These are phyloP conservation scores for Mortierella hygrophila DNA, from an alignment of 192 early-diverging fungal genomes.

Conservation along the genomic window DNA sequence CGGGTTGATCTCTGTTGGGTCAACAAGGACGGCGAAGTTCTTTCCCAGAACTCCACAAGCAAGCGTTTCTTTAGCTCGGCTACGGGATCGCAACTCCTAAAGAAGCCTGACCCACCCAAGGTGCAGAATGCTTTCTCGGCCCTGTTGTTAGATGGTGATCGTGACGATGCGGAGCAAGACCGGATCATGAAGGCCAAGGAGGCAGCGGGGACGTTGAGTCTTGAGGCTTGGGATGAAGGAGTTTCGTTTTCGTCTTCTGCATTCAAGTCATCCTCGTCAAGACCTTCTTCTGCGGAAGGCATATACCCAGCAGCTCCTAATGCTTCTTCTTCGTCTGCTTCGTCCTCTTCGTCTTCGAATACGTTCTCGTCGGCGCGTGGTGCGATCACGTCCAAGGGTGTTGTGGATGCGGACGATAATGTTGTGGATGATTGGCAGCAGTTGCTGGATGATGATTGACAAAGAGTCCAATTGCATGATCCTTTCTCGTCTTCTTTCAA, in stretches of 20 bases:
- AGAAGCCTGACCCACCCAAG: conserved; percentile 12
- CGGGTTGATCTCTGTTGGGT: conserved; percentile 65
- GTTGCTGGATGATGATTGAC: conserved; percentile 44
- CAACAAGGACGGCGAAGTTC: conserved; percentile 59
- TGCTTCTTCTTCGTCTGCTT: background rate
- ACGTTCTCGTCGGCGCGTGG: conserved; percentile 2
- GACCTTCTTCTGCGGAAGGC: background rate
- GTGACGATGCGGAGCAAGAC: background rate
- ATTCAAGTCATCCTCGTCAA: background rate
- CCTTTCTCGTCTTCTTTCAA: background rate
- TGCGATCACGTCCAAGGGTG: conserved; percentile 42
- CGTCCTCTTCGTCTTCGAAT: background rate
- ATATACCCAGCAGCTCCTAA: background rate
- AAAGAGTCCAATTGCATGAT: background rate
- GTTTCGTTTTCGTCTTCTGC: background rate
- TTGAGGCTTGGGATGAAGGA: conserved; percentile 28
- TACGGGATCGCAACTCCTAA: background rate
- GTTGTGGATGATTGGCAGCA: conserved; percentile 56
- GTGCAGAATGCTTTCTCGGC: conserved; percentile 22
- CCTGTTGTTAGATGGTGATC: conserved; percentile 15
- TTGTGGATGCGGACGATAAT: conserved; percentile 44
- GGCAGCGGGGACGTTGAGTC: conserved; percentile 15
- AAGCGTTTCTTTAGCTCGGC: conserved; percentile 21
- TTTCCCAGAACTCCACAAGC: conserved; percentile 26
- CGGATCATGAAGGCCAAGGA: conserved; percentile 18